Percentiles rank a stretch among this genome's conserved stretches.
Evolutionary conservation across 768 basidiomycete species (phyloP).

Genomic region (Rhizopogon vulgaris): DNA sequence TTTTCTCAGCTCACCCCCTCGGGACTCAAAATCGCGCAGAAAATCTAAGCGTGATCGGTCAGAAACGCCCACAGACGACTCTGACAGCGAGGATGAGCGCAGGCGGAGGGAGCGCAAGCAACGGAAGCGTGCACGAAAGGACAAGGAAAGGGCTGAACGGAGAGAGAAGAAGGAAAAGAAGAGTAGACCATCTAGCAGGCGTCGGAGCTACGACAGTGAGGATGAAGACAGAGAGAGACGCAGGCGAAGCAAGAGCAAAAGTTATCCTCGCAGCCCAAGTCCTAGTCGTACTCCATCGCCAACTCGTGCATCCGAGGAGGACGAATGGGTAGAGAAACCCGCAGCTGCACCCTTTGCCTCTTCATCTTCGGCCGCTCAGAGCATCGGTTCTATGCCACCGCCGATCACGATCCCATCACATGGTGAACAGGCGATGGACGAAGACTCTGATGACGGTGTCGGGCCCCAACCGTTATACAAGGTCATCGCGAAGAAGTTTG

Average conservation of each 20-base stretch:
- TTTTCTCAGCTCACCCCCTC: conserved; percentile 48
- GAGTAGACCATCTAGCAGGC: conserved; percentile 26
- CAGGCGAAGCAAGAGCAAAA: conserved; percentile 27
- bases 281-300: conserved; percentile 28
- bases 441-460: conserved; percentile 59
- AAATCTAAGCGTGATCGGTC: conserved; percentile 56
- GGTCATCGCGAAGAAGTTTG: conserved; percentile 45
- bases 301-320: conserved; percentile 33
- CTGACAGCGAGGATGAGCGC: conserved; percentile 51
- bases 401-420: conserved; percentile 13
- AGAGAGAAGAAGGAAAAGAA: conserved; percentile 30
- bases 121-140: conserved; percentile 46
- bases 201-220: conserved; percentile 29
- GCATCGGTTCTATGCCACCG: conserved; percentile 18
- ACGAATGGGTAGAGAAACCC: conserved; percentile 65
- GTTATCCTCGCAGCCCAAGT: conserved; percentile 27
- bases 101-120: conserved; percentile 55
- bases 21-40: conserved; percentile 45
- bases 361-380: conserved; percentile 8
- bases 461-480: conserved; percentile 70
- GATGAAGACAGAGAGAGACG: conserved; percentile 32
- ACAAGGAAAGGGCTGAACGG: conserved; percentile 39
- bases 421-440: conserved; percentile 21
- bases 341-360: conserved; percentile 23
- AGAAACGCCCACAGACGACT: conserved; percentile 34